phyloP scores from a whole-genome alignment of 305 asterid genomes.

The Withania somnifera region DNA sequence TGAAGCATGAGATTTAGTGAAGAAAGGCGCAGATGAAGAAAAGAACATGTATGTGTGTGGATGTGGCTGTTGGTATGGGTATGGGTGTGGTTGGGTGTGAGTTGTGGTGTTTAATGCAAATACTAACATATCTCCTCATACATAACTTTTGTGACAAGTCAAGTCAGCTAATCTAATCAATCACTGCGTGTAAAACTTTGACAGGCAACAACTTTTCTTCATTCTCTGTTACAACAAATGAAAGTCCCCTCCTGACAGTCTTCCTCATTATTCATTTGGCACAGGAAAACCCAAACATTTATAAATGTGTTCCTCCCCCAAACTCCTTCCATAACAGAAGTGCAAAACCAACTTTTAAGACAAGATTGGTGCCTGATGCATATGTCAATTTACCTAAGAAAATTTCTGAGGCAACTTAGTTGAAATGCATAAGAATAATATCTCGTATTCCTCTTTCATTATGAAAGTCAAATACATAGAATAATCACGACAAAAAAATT shows the following conservation, averaged over 20 bases:
- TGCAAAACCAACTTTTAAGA: neutral
- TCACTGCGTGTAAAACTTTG: neutral
- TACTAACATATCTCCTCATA: neutral
- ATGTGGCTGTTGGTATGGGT: neutral
- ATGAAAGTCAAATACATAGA: neutral
- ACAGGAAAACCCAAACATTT: neutral
- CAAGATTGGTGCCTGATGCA: neutral
- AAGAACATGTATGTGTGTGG: neutral
- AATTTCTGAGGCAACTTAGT: neutral
- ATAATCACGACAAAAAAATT: neutral
- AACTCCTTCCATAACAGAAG: neutral
- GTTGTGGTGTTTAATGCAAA: neutral
- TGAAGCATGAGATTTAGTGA: neutral
- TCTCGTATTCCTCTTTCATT: neutral
- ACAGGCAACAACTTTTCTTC: neutral
- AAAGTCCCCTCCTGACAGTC: neutral
- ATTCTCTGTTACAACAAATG: neutral
- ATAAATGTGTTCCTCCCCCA: slow-evolving; percentile 29
- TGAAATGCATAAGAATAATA: neutral
- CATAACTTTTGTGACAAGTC: neutral
- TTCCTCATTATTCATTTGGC: neutral
- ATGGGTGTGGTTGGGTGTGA: too few species aligned
- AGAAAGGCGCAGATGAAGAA: neutral
- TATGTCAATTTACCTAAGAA: neutral
- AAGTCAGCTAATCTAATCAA: neutral